phyloP scores from a whole-genome alignment of 139 green algal species.

The Picochlorum sp. region DNA sequence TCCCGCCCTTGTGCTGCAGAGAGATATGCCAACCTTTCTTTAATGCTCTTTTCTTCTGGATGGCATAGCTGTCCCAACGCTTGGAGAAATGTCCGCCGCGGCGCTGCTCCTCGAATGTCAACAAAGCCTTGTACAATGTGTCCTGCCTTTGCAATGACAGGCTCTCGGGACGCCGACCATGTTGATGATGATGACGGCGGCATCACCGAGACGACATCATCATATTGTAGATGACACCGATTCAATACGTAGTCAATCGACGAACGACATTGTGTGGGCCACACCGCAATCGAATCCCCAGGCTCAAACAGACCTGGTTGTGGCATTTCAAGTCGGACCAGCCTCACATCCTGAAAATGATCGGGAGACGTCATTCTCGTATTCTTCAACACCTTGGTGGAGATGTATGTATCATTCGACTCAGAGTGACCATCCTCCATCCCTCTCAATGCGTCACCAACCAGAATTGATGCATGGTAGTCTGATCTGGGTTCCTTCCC shows the following conservation, averaged over 20 bases:
- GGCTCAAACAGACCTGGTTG: constrained; percentile 40
- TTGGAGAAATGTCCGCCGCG: constrained; percentile 83
- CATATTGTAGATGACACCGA: constrained; percentile 27
- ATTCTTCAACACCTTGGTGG: constrained; percentile 45
- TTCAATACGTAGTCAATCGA: constrained; percentile 35
- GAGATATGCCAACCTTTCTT: constrained; percentile 79
- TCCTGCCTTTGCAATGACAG: constrained; percentile 25
- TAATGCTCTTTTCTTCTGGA: constrained; percentile 21
- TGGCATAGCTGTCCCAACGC: constrained; percentile 13
- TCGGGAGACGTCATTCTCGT: constrained; percentile 50
- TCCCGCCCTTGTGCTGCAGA: constrained; percentile 61
- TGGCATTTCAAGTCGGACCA: constrained; percentile 63
- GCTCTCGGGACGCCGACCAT: constrained; percentile 30
- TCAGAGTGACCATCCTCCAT: background rate
- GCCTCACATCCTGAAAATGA: constrained; percentile 78
- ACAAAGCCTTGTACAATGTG: constrained; percentile 58
- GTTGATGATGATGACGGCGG: constrained; percentile 16
- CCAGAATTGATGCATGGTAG: too few relatives aligned
- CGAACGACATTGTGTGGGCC: constrained; percentile 39
- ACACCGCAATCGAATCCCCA: constrained; percentile 70
- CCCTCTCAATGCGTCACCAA: too few relatives aligned
- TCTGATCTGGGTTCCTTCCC: too few relatives aligned
- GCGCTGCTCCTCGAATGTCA: constrained; percentile 68
- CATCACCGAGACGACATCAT: background rate
- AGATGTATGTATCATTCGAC: background rate